phyloP scores from a whole-genome alignment of 768 basidiomycete species.

The Tremella yokohamensis region DNA sequence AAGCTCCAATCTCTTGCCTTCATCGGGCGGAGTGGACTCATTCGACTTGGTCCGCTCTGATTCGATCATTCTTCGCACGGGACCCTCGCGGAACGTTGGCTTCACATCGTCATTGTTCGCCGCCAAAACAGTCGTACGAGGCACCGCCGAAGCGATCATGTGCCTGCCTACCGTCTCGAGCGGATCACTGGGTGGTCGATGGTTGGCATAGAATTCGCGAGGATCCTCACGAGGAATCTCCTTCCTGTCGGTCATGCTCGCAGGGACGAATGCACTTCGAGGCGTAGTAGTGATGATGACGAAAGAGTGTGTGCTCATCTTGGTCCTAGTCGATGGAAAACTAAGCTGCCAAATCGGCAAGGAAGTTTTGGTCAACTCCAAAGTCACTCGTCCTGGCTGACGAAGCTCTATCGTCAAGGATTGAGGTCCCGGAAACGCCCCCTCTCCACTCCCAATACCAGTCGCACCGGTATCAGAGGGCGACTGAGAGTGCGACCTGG shows the following conservation, averaged over 20 bases:
- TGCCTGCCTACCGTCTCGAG: background rate
- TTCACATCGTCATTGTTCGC: no score
- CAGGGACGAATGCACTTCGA: conserved; percentile 14
- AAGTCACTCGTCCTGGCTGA: conserved; percentile 21
- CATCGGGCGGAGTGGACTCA: conserved; percentile 17
- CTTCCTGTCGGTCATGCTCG: background rate
- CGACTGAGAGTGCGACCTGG: conserved; percentile 14
- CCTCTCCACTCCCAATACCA: conserved; percentile 17
- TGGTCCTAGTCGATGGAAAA: background rate
- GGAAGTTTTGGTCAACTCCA: conserved; percentile 37
- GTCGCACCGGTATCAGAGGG: conserved; percentile 15
- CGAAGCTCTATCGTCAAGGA: conserved; percentile 29
- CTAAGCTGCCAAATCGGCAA: conserved; percentile 25
- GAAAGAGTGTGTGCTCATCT: conserved; percentile 30
- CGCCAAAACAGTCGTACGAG: conserved; percentile 1
- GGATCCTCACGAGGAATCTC: background rate
- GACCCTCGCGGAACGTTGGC: no score
- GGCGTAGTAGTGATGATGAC: conserved; percentile 42
- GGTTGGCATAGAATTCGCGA: background rate
- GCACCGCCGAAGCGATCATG: background rate
- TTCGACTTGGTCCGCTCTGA: background rate
- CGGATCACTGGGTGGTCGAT: background rate
- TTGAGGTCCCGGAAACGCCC: conserved; percentile 9
- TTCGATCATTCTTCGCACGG: no score
- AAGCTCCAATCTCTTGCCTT: conserved; percentile 21